A percentile compares a stretch with the other conserved stretches of the same genome.
These are phyloP conservation scores for Mycosphaerella arachidis DNA, from an alignment of 2,329 filamentous ascomycete genomes.

Conservation along the genomic window DNA sequence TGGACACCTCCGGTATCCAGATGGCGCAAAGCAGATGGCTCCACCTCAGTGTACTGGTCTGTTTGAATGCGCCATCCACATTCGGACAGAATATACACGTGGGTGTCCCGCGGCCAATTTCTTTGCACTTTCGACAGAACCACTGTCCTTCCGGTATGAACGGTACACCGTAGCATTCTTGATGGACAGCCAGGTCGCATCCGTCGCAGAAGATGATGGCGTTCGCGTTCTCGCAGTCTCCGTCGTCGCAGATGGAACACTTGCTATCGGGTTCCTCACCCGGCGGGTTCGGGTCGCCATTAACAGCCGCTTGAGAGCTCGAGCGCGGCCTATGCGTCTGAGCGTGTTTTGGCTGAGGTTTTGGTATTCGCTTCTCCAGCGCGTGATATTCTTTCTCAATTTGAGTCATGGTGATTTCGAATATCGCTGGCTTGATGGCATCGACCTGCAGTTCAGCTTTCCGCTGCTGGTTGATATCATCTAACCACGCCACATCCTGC, in stretches of 20 bases:
- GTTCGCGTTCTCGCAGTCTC: constrained; percentile 99
- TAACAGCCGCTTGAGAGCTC: constrained; percentile 90
- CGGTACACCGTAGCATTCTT: constrained; percentile 97
- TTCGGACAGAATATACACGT: constrained; percentile 99
- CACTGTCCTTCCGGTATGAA: constrained; percentile 99
- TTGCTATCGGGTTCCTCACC: constrained; percentile 96
- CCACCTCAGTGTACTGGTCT: constrained; percentile 95
- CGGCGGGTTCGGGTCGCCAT: constrained; percentile 74
- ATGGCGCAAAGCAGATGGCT: constrained; percentile 93
- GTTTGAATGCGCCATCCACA: constrained; percentile 95
- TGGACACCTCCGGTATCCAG: constrained; percentile 95
- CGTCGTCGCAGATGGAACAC: constrained; percentile 95
- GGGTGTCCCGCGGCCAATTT: constrained; percentile 86
- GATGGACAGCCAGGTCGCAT: constrained; percentile 94
- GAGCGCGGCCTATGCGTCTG: constrained; percentile 90
- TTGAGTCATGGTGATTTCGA: constrained; percentile 97
- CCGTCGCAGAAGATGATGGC: constrained; percentile 99
- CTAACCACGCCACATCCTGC: constrained; percentile 94
- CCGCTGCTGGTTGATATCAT: constrained; percentile 73
- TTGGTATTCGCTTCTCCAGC: constrained; percentile 92
- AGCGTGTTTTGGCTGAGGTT: constrained; percentile 91
- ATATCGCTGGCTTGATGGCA: constrained; percentile 83
- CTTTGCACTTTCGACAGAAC: constrained; percentile 93
- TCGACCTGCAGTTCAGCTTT: constrained; percentile 66
- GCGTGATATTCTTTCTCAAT: constrained; percentile 99